Conservation (phyloP, 345 rosid species). For the Psidium friedrichsthalianum region DNA sequence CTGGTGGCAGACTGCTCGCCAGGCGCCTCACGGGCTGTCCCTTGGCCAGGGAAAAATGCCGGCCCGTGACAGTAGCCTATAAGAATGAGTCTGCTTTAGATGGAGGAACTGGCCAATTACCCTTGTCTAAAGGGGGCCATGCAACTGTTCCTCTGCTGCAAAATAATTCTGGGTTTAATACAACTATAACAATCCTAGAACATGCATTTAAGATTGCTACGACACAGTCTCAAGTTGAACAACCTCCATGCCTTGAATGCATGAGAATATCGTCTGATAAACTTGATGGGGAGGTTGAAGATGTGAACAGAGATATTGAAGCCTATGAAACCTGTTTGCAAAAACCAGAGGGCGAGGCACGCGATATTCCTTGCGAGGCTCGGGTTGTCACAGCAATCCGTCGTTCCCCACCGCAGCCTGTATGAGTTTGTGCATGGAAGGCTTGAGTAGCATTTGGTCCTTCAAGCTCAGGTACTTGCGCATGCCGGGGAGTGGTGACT, state of each 20-base stretch:
- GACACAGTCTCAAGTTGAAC: slow-evolving; percentile 91
- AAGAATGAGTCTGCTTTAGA: slow-evolving; percentile 76
- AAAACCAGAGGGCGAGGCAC: slow-evolving; percentile 62
- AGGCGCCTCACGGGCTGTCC: no score
- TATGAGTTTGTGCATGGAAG: no score
- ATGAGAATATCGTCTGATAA: slow-evolving; percentile 87
- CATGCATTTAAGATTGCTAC: slow-evolving; percentile 86
- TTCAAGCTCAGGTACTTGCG: no score
- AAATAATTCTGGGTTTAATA: slow-evolving; percentile 60
- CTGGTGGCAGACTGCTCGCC: no score
- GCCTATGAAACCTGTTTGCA: slow-evolving; percentile 82
- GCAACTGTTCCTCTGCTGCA: slow-evolving; percentile 47
- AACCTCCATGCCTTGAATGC: slow-evolving; percentile 93
- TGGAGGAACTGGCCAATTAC: slow-evolving; percentile 38
- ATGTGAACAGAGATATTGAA: slow-evolving; percentile 77
- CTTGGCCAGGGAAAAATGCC: no score
- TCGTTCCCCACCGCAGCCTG: no score
- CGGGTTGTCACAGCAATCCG: no score
- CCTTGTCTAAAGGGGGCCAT: slow-evolving; percentile 49
- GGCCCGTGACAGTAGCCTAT: no score
- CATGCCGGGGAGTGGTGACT: no score
- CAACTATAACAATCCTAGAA: slow-evolving; percentile 58
- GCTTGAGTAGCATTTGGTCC: no score
- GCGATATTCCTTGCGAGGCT: slow-evolving; percentile 71
- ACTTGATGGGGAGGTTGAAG: slow-evolving; percentile 92